Evolutionary conservation across 2,329 filamentous ascomycete genomes (phyloP), one percentile per base, ranked within the genome.

Genomic region (Rhexocercosporidium sp.): DNA sequence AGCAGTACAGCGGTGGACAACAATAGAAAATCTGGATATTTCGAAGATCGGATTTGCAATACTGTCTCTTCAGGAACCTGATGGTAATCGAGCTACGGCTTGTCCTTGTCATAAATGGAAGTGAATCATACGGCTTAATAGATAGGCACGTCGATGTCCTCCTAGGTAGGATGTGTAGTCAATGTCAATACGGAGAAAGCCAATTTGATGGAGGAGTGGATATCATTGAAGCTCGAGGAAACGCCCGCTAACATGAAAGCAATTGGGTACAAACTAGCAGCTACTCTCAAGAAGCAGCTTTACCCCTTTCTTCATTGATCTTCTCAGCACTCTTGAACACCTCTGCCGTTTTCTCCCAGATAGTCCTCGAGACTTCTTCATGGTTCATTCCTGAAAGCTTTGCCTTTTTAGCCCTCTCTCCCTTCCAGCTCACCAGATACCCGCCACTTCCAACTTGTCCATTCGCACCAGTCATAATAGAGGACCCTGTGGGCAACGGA

Each of bases 321-420:
- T 72, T 74, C 61, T 69, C 71, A 27, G 73, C 71, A 29, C 64
- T 69, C 44, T 71, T 53, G 66, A 76, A 75, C 12, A 71, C 63
- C 1, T 60, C 68, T 67, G 72, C 71, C 1, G 75, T 75, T 68
- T 75, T 73, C 25, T 76, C 74, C 71, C 71, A 75, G 11, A 75
- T 59, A 14, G 56, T 73, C 47, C 72, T 68, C 1, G 62, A 65
- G 11, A 71, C 51, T 7, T 73, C 73, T 34, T 74, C 57, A 37
- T 64, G 61, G 5, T 70, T 63, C 53, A 75, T 73, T 8, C 70
- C 63, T 12, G 65, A 44, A 51, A 75, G 37, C 29, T 70, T 70
- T 29, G 62, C 57, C 25, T 73, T 72, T 3, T 64, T 67, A 9
- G 67, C 65, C 34, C 72, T 67, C n/a, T 74, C 71, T 31, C 69